These are phyloP conservation scores for Penicillium roqueforti DNA, from an alignment of 495 filamentous ascomycete genomes.

Conservation along the genomic window DNA sequence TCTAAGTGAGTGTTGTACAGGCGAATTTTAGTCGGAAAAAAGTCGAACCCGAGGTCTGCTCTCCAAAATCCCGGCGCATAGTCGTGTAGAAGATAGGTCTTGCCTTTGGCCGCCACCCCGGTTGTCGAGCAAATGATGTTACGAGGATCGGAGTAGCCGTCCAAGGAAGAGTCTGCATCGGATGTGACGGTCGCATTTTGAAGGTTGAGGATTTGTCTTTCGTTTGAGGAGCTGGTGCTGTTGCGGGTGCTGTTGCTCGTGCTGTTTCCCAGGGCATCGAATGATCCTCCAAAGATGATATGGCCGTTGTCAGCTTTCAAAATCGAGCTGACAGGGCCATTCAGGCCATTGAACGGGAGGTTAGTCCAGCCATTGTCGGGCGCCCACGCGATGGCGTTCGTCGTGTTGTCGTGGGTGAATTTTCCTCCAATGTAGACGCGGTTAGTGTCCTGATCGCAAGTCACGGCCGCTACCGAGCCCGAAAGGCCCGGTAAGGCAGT, in stretches of 20 bases:
- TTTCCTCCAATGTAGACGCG: conserved; percentile 88
- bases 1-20: conserved; percentile 86
- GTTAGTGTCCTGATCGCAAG: conserved; percentile 78
- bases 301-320: conserved; percentile 71
- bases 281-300: conserved; percentile 89
- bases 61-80: conserved; percentile 77
- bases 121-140: conserved; percentile 81
- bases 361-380: conserved; percentile 67
- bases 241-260: too few species aligned
- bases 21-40: conserved; percentile 77
- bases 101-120: conserved; percentile 58
- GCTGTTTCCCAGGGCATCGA: conserved; percentile 83
- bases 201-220: conserved; percentile 79
- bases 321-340: conserved; percentile 87
- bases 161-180: conserved; percentile 52
- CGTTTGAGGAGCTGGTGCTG: conserved; percentile 46
- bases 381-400: conserved; percentile 85
- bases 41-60: conserved; percentile 76
- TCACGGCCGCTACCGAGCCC: conserved; percentile 72
- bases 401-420: conserved; percentile 72
- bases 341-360: conserved; percentile 88
- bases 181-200: conserved; percentile 68
- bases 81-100: conserved; percentile 83
- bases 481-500: conserved; percentile 71
- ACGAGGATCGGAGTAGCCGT: conserved; percentile 70